Percentiles rank a stretch among this genome's conserved stretches.
Conservation (phyloP, 2,329 filamentous ascomycete genomes). For the Metarhizium robertsii region DNA sequence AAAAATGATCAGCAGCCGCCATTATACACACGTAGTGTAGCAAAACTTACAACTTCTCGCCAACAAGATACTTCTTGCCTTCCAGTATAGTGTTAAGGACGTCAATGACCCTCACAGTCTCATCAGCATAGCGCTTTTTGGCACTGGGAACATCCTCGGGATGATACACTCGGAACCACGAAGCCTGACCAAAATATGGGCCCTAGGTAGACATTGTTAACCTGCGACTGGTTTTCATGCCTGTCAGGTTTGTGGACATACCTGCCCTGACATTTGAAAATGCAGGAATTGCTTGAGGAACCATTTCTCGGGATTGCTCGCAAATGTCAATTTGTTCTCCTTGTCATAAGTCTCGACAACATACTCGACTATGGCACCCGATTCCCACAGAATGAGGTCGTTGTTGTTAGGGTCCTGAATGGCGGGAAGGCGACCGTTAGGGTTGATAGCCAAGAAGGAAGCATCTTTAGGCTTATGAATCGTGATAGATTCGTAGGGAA, state of each 20-base stretch:
- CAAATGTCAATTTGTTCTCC: conserved; percentile 16
- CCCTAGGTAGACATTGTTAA: conserved; percentile 11
- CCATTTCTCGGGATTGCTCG: conserved; percentile 18
- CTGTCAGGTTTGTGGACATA: not conserved
- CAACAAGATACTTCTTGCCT: conserved; percentile 25
- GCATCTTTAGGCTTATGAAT: conserved; percentile 16
- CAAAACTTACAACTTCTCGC: conserved; percentile 21
- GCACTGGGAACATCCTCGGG: conserved; percentile 18
- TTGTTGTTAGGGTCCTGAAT: conserved; percentile 26
- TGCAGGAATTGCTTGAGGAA: conserved; percentile 24
- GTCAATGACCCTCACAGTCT: conserved; percentile 19
- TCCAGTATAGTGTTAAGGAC: conserved; percentile 23
- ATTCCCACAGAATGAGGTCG: conserved; percentile 15
- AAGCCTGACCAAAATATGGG: conserved; percentile 26
- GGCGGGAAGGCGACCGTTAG: conserved; percentile 24
- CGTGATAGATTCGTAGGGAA: conserved; percentile 22
- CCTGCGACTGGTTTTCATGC: no score
- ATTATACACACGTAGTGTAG: not conserved
- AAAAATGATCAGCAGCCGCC: not conserved
- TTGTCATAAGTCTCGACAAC: conserved; percentile 20
- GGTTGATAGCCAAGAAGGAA: conserved; percentile 19
- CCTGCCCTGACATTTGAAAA: conserved; percentile 29
- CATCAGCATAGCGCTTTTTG: conserved; percentile 21
- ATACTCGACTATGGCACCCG: conserved; percentile 21
- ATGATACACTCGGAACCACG: conserved; percentile 22